Evolutionary conservation across 2,329 filamentous ascomycete species (phyloP).

Genomic region (Trichoderma sp.): DNA sequence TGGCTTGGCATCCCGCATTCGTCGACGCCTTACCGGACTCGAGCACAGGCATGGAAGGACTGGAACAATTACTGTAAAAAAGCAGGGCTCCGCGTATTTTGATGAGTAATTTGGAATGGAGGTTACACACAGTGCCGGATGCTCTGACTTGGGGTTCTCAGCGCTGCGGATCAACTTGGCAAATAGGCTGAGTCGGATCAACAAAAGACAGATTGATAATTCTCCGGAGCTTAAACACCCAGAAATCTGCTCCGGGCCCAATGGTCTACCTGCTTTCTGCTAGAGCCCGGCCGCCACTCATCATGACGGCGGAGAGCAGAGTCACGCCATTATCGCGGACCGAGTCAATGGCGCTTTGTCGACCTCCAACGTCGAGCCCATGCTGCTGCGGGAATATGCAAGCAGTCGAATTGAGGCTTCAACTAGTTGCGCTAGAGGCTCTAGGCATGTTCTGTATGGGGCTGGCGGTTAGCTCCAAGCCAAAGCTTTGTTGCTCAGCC

Average conservation of each 20-base stretch:
- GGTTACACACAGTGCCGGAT: not conserved
- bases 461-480: not conserved
- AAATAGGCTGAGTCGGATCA: not conserved
- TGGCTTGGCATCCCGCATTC: not conserved
- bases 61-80: not conserved
- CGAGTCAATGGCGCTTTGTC: not conserved
- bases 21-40: not conserved
- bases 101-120: not conserved
- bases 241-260: not conserved
- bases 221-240: not conserved
- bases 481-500: not conserved
- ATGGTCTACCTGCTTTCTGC: not conserved
- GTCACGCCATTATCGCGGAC: constrained; percentile 4
- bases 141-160: not conserved
- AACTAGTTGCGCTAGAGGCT: not conserved
- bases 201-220: not conserved
- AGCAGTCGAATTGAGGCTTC: not conserved
- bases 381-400: not conserved
- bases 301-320: not conserved
- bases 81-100: not conserved
- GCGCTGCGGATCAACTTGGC: not conserved
- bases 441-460: not conserved
- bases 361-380: not conserved
- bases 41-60: not conserved
- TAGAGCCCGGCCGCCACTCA: not conserved